These are phyloP conservation scores for Alectoria sarmentosa DNA, from an alignment of 495 filamentous ascomycete species.

Conservation along the genomic window DNA sequence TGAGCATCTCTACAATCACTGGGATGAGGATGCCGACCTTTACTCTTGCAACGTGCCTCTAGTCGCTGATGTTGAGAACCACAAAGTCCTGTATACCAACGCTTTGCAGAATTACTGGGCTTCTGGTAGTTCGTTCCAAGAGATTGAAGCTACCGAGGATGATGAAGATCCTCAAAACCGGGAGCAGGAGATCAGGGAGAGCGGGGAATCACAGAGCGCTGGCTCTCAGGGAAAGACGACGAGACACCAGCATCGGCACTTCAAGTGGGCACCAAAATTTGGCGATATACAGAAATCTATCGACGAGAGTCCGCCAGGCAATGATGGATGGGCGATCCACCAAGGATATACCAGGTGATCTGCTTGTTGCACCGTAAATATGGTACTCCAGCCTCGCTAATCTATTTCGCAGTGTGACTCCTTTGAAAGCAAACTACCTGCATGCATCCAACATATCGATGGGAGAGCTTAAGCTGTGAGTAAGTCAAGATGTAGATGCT, in stretches of 20 bases:
- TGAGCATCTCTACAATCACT: constrained; percentile 67
- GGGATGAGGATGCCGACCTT: constrained; percentile 65
- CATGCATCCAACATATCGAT: constrained; percentile 55
- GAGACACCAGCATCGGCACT: constrained; percentile 68
- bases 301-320: constrained; percentile 69
- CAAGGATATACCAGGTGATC: constrained; percentile 81
- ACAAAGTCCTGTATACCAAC: constrained; percentile 66
- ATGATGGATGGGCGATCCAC: constrained; percentile 91
- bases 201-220: constrained; percentile 23
- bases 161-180: constrained; percentile 46
- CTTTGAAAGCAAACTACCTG: constrained; percentile 88
- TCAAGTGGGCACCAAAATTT: constrained; percentile 89
- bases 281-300: constrained; percentile 79
- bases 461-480: constrained; percentile 87
- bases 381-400: neutral
- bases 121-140: constrained; percentile 75
- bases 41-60: constrained; percentile 87
- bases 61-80: constrained; percentile 54
- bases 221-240: constrained; percentile 24
- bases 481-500: constrained; percentile 31
- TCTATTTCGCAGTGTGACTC: constrained; percentile 60
- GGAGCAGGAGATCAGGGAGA: constrained; percentile 59
- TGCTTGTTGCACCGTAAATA: constrained; percentile 1
- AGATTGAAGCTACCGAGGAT: constrained; percentile 49
- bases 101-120: constrained; percentile 88